Conservation (phyloP, 306 rosid genomes). For the Corylus avellana region DNA sequence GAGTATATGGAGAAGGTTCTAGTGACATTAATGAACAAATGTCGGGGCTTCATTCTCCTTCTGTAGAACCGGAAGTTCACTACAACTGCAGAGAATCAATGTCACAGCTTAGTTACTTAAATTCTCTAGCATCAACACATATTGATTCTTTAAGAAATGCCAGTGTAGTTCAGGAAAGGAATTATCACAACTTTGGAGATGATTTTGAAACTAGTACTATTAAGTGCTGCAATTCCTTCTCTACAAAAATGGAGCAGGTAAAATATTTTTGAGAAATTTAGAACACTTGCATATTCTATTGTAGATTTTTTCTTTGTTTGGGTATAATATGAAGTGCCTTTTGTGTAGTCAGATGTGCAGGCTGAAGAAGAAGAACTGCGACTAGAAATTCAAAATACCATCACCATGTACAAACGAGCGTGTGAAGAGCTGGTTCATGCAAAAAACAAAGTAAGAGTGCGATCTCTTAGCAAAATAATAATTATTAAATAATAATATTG, state of each 20-base stretch:
- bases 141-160: conserved; percentile 29
- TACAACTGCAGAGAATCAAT: conserved; percentile 43
- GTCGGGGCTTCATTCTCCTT: conserved; percentile 36
- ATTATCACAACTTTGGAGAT: conserved; percentile 35
- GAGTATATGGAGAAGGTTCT: conserved; percentile 32
- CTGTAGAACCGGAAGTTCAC: conserved; percentile 30
- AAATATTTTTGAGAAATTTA: conserved; percentile 1
- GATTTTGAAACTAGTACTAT: conserved; percentile 38
- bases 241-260: conserved; percentile 62
- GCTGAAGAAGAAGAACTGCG: conserved; percentile 62
- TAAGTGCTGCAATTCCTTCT: conserved; percentile 39
- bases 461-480: not conserved
- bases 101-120: conserved; percentile 48
- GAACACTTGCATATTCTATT: not conserved
- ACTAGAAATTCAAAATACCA: conserved; percentile 70
- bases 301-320: not conserved
- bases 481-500: conserved; percentile 1
- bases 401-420: conserved; percentile 69
- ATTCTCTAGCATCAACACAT: conserved; percentile 41
- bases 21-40: conserved; percentile 34
- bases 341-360: conserved; percentile 52
- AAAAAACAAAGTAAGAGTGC: conserved; percentile 69
- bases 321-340: conserved; percentile 11
- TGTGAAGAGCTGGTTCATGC: conserved; percentile 78
- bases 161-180: conserved; percentile 37